Conservation (phyloP, 208 protist species). For the Naegleria lovaniensis region DNA sequence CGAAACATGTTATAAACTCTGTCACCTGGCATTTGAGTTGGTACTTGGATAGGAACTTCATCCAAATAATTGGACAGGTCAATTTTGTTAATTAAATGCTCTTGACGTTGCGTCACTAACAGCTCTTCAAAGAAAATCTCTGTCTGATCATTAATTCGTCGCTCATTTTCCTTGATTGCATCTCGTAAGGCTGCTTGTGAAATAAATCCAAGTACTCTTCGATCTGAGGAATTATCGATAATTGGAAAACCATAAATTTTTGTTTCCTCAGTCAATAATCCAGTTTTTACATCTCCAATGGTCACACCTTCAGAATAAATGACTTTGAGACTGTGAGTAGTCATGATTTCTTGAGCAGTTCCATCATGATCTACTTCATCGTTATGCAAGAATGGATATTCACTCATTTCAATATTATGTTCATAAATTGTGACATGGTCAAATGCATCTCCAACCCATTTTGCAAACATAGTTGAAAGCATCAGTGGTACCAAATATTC, state of each 20-base stretch:
- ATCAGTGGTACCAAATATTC: slow-evolving; percentile 85
- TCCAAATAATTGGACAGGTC: background rate
- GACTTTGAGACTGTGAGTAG: slow-evolving; percentile 64
- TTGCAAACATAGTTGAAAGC: slow-evolving; percentile 79
- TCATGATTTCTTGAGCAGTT: background rate
- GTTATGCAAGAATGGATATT: slow-evolving; percentile 29
- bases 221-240: slow-evolving; percentile 52
- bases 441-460: slow-evolving; percentile 65
- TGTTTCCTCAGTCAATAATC: slow-evolving; percentile 57
- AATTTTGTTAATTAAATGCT: background rate
- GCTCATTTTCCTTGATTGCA: slow-evolving; percentile 51
- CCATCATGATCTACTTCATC: background rate
- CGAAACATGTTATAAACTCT: background rate
- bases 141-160: background rate
- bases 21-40: slow-evolving; percentile 1
- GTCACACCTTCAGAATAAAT: slow-evolving; percentile 78
- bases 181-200: slow-evolving; percentile 72
- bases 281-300: slow-evolving; percentile 63
- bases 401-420: slow-evolving; percentile 20
- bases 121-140: background rate
- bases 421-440: slow-evolving; percentile 25
- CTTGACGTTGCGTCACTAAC: background rate
- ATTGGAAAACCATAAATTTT: slow-evolving; percentile 84
- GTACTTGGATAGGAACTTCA: background rate
- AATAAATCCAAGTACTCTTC: slow-evolving; percentile 71